Percentiles rank a stretch among this genome's conserved stretches.
phyloP scores from a whole-genome alignment of 805 yeast species.

The Starmerella apicola region DNA sequence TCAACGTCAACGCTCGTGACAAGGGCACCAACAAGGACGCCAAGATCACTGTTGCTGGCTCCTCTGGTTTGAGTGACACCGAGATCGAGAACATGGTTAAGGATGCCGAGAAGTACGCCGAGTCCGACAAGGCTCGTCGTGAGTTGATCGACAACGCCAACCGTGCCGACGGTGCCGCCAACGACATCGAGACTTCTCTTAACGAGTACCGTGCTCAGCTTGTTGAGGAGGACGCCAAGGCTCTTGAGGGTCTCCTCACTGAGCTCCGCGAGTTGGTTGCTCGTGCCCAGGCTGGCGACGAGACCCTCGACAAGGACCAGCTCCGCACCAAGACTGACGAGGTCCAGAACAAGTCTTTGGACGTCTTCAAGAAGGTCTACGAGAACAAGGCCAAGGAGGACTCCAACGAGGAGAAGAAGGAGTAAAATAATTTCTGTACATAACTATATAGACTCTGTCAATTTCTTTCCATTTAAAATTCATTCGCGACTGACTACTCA shows the following conservation, averaged over 20 bases:
- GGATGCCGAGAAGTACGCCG: slow-evolving; percentile 82
- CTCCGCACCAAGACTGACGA: slow-evolving; percentile 74
- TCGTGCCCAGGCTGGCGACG: slow-evolving; percentile 54
- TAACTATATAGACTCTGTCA: not conserved
- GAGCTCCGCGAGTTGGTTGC: slow-evolving; percentile 65
- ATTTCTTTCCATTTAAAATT: not conserved
- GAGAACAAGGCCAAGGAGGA: slow-evolving; percentile 32
- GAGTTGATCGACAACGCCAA: slow-evolving; percentile 75
- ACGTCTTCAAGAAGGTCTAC: slow-evolving; percentile 68
- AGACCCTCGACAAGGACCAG: slow-evolving; percentile 43
- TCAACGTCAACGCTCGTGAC: slow-evolving; percentile 89
- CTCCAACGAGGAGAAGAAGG: slow-evolving; percentile 22
- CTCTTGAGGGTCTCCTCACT: slow-evolving; percentile 42
- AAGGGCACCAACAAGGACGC: slow-evolving; percentile 89
- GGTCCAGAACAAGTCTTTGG: slow-evolving; percentile 66
- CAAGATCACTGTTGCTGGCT: slow-evolving; percentile 91
- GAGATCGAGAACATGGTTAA: slow-evolving; percentile 86
- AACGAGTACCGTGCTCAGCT: slow-evolving; percentile 60
- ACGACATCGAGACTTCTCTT: slow-evolving; percentile 81
- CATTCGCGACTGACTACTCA: too few species aligned
- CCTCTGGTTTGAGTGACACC: slow-evolving; percentile 79
- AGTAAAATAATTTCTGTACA: slow-evolving; percentile 1
- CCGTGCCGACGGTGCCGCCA: slow-evolving; percentile 70
- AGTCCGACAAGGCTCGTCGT: slow-evolving; percentile 75
- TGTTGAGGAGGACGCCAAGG: slow-evolving; percentile 44